phyloP scores from a whole-genome alignment of 1,284 basidiomycete genomes.

The Sanghuangporus sanghuang region DNA sequence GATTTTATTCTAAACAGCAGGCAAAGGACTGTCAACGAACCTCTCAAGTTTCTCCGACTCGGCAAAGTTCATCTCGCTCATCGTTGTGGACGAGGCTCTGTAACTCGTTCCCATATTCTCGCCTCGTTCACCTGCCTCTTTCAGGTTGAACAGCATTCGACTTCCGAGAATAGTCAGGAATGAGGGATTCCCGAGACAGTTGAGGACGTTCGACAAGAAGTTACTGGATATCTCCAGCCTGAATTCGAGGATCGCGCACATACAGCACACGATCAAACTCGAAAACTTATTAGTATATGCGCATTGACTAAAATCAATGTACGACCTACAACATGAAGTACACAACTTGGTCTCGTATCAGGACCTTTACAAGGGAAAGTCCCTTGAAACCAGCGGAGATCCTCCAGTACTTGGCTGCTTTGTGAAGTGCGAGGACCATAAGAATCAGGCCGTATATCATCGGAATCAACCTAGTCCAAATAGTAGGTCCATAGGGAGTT shows the following conservation, averaged over 20 bases:
- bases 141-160: constrained; percentile 8
- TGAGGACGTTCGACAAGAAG: neutral
- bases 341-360: neutral
- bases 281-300: neutral
- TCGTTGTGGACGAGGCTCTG: neutral
- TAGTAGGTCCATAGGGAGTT: neutral
- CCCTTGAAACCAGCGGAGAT: neutral
- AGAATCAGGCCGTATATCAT: neutral
- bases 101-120: neutral
- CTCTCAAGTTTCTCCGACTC: neutral
- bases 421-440: neutral
- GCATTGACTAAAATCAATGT: neutral
- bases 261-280: neutral
- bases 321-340: neutral
- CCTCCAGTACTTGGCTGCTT: neutral
- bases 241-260: neutral
- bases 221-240: neutral
- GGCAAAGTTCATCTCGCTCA: neutral
- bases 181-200: neutral
- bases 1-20: too few relatives aligned
- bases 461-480: neutral
- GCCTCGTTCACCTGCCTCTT: constrained; percentile 5
- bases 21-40: too few relatives aligned
- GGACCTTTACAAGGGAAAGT: neutral
- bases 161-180: constrained; percentile 4